Evolutionary conservation across 805 yeast species (phyloP).

Genomic region (Candida ulmi): DNA sequence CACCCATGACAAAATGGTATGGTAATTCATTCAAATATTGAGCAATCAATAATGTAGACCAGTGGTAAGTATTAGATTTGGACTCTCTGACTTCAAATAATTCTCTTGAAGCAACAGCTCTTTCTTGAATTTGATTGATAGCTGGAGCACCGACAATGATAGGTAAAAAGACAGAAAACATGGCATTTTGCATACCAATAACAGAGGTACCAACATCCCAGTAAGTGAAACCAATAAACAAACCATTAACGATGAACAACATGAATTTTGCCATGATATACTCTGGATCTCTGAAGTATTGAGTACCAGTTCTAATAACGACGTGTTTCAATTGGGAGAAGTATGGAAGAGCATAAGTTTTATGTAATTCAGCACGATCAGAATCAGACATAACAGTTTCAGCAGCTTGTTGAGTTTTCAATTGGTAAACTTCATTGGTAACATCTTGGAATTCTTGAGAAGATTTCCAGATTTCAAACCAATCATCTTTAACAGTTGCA

Average conservation of each 20-base stretch:
- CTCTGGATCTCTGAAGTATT: slow-evolving; percentile 54
- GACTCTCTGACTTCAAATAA: slow-evolving; percentile 68
- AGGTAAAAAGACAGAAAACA: slow-evolving; percentile 58
- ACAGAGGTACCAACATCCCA: slow-evolving; percentile 49
- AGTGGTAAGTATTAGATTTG: slow-evolving; percentile 67
- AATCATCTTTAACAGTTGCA: slow-evolving; percentile 46
- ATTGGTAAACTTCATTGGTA: slow-evolving; percentile 25
- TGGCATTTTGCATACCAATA: slow-evolving; percentile 54
- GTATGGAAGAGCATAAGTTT: slow-evolving; percentile 34
- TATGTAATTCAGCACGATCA: slow-evolving; percentile 13
- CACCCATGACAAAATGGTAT: slow-evolving; percentile 42
- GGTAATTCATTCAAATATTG: slow-evolving; percentile 58
- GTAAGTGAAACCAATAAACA: slow-evolving; percentile 73
- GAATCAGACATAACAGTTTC: slow-evolving; percentile 6
- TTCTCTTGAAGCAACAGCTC: slow-evolving; percentile 54
- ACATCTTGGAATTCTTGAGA: slow-evolving; percentile 30
- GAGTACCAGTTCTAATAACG: slow-evolving; percentile 34
- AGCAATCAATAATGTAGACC: slow-evolving; percentile 55
- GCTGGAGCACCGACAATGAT: slow-evolving; percentile 53
- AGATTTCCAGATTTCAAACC: slow-evolving; percentile 55
- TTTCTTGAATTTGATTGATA: slow-evolving; percentile 60
- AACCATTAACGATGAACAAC: slow-evolving; percentile 46
- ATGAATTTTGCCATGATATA: slow-evolving; percentile 58
- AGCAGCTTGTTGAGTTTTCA: slow-evolving; percentile 1
- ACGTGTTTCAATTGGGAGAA: slow-evolving; percentile 38